Percentiles rank a stretch among this genome's conserved stretches.
These are phyloP conservation scores for Fusarium brevicatenulatum DNA, from an alignment of 2,329 filamentous ascomycete genomes.

Conservation along the genomic window DNA sequence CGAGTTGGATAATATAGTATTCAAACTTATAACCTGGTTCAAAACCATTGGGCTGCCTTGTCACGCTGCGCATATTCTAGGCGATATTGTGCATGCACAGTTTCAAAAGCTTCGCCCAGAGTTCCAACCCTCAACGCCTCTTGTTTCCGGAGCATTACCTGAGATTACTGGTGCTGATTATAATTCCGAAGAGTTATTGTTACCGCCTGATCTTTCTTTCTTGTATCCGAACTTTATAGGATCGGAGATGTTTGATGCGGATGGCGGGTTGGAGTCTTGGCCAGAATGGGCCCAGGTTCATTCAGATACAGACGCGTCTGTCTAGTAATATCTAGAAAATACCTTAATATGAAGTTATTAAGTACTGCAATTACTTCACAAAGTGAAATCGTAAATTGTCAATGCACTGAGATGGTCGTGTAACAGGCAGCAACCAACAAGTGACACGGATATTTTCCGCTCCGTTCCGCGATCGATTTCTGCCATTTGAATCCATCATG, in stretches of 20 bases:
- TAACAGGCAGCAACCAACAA: not conserved
- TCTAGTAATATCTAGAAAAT: not conserved
- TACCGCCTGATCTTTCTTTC: conserved; percentile 14
- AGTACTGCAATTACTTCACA: no score
- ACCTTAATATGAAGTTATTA: not conserved
- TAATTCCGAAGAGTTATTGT: not conserved
- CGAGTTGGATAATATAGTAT: conserved; percentile 28
- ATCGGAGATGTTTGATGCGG: conserved; percentile 6
- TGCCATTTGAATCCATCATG: not conserved
- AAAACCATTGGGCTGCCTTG: conserved; percentile 39
- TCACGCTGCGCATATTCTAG: conserved; percentile 41
- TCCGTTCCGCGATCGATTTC: not conserved
- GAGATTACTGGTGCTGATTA: not conserved
- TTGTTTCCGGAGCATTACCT: not conserved
- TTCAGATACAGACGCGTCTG: not conserved
- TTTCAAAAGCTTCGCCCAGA: conserved; percentile 36
- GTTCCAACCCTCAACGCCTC: not conserved
- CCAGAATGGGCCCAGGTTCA: conserved; percentile 12
- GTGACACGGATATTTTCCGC: not conserved
- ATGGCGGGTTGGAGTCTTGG: conserved; percentile 11
- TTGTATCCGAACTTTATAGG: conserved; percentile 20
- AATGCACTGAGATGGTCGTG: no score
- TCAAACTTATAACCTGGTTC: conserved; percentile 39
- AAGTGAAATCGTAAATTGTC: not conserved
- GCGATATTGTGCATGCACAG: conserved; percentile 38